Base-by-base conservation (phyloP, 305 asterid species). In the Plantago lanceolata region DNA sequence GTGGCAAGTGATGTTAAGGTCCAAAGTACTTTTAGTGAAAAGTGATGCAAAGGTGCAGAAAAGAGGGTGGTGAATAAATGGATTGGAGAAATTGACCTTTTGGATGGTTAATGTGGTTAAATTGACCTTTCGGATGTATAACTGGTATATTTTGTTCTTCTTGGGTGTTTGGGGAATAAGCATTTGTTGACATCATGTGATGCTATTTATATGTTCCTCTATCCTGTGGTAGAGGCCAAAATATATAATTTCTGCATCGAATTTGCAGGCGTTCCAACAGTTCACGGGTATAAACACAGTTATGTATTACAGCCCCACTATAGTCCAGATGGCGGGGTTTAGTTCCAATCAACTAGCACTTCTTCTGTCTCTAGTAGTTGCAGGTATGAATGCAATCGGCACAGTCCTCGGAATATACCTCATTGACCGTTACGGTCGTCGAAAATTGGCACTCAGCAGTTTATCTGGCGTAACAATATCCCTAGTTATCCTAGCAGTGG, bases 241-340 rank as follows among this genome's bases (percentile, higher is more conserved):
- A 6, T 33, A 33, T 5, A 33, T 33, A 33, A 58, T 17, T 44
- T 59, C 29, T 21, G 58, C 12, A 51, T 71, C 61, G 55, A 29
- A 60, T 74, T 71, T 74, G 76, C 91, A 90, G 97, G 94, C 94
- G 29, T 90, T 90, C 79, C 97, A 90, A 75, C 97, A 90, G 84
- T 79, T 90, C 66, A 83, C 96, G 0, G 97, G 97, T 45, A 83
- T 88, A 76, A 85, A 90, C 68, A 88, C 97, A 0, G 93, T 90
- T 44, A 90, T 90, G 97, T 90, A 88, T 48, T 90, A 90, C 79
- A 84, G 97, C 79, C 96, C 97, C 47, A 88, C 90, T 19, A 90
- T 88, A 2, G 90, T 91, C 68, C 98, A 91, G 71, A 91, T 91
- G 98, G 98, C 98, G n/a, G 98, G 98, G 33, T 91, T 91, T 64